These are phyloP conservation scores for Aspergillus neoniger DNA, from an alignment of 2,329 filamentous ascomycete genomes.

Conservation along the genomic window DNA sequence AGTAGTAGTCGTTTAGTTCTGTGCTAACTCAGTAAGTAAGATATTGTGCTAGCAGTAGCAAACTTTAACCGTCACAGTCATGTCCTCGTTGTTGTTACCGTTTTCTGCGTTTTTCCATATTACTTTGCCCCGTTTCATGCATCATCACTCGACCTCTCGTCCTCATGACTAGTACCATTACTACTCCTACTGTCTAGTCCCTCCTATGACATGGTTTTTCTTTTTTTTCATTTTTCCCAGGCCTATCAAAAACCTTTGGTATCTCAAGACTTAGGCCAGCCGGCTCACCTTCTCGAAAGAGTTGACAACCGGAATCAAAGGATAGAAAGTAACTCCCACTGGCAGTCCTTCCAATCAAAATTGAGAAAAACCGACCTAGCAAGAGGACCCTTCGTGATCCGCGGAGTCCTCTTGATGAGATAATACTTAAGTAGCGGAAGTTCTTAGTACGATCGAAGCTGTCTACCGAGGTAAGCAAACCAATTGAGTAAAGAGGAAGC, in stretches of 20 bases:
- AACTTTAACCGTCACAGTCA: not conserved
- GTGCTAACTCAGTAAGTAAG: too few relatives aligned
- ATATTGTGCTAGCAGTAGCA: too few relatives aligned
- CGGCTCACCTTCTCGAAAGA: not conserved
- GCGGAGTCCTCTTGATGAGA: not conserved
- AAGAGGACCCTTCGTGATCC: not conserved
- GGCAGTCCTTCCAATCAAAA: not conserved
- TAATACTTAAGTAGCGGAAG: not conserved
- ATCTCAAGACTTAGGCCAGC: not conserved
- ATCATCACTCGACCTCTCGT: not conserved
- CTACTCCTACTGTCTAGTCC: too few relatives aligned
- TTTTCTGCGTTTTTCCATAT: too few relatives aligned
- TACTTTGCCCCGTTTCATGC: not conserved
- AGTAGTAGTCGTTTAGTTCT: too few relatives aligned
- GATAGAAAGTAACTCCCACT: not conserved
- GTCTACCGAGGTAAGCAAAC: not conserved
- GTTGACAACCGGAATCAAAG: not conserved
- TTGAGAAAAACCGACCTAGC: not conserved
- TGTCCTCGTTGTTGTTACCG: not conserved
- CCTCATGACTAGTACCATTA: too few relatives aligned
- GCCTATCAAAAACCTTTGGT: too few relatives aligned
- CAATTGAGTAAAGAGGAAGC: not conserved
- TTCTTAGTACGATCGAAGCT: not conserved
- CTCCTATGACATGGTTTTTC: too few relatives aligned
- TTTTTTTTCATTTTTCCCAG: too few relatives aligned